Evolutionary conservation across 75 land plant species (phyloP), one percentile per base, ranked within the genome.

Genomic region (Pinus taeda): DNA sequence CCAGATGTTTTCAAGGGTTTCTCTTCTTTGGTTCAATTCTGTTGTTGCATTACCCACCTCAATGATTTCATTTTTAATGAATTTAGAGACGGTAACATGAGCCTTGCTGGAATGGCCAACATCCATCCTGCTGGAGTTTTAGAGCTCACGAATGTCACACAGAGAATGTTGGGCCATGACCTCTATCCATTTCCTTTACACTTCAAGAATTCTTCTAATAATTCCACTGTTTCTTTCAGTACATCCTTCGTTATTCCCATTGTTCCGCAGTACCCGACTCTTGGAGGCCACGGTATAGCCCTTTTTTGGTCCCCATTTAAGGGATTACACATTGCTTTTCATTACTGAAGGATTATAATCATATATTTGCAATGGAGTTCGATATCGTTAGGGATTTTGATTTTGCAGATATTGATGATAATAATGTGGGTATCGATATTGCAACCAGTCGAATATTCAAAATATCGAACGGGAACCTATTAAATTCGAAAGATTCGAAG

Each of bases 381-480:
- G 33, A 30, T 30, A 30, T 1, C 33, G 81, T 79, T 39, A 45
- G 77, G 75, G 82, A 83, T 76, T 63, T 79, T 24, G 90, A 87
- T 67, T 83, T 90, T 24, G 17, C 21, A 4, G 92, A 92, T 62
- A 88, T 88, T 17, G 63, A 88, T 64, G 82, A 75, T 30, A 30
- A 30, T 30, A 0, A 30, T 30, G 33, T 30, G 33, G 33, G 33
- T 30, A 30, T 30, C 33, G 81, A 90, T 74, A 24, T 90, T 53
- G n/a, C n/a, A n/a, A n/a, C n/a, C n/a, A n/a, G n/a, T n/a, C n/a
- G n/a, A n/a, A n/a, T n/a, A n/a, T n/a, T n/a, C n/a, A n/a, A n/a
- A n/a, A n/a, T n/a, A n/a, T n/a, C n/a, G n/a, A n/a, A n/a, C n/a
- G n/a, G n/a, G n/a, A n/a, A n/a, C n/a, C n/a, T n/a, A n/a, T n/a